Conservation (phyloP, 164 flowering plant species). For the Kalanchoe fedtschenkoi region DNA sequence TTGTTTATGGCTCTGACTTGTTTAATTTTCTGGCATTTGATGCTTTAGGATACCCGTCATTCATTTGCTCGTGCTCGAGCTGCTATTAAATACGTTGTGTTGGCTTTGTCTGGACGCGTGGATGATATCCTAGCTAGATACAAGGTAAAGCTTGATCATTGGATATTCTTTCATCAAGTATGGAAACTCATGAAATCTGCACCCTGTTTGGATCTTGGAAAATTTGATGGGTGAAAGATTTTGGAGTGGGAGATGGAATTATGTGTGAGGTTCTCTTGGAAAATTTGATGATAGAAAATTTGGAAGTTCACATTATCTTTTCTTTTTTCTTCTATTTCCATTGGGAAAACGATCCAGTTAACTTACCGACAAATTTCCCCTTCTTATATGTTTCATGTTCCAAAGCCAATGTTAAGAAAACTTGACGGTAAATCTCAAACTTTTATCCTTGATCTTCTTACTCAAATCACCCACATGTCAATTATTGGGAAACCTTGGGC, state of each 20-base stretch:
- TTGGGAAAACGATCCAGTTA: too few species aligned
- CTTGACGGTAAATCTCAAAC: too few species aligned
- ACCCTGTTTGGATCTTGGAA: not conserved
- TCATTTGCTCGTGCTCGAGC: conserved; percentile 58
- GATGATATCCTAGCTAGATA: conserved; percentile 70
- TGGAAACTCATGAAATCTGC: not conserved
- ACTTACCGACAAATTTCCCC: too few species aligned
- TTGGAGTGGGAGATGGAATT: not conserved
- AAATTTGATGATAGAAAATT: too few species aligned
- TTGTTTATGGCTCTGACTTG: not conserved
- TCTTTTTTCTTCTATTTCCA: too few species aligned
- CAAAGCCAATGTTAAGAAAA: too few species aligned
- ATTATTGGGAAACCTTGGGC: too few species aligned
- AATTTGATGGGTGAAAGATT: not conserved
- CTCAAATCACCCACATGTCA: too few species aligned
- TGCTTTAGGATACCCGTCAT: conserved; percentile 39
- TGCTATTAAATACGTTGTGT: conserved; percentile 64
- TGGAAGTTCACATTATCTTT: too few species aligned
- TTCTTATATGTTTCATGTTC: too few species aligned
- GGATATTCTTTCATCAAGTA: too few species aligned
- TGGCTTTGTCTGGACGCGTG: conserved; percentile 82
- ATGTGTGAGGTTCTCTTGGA: not conserved
- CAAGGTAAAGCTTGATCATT: conserved; percentile 34
- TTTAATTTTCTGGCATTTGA: not conserved
- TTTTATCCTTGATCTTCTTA: too few species aligned